A percentile compares a stretch with the other conserved stretches of the same genome.
These are phyloP conservation scores for Stromatinia cepivora DNA, from an alignment of 2,329 filamentous ascomycete species.

Conservation along the genomic window DNA sequence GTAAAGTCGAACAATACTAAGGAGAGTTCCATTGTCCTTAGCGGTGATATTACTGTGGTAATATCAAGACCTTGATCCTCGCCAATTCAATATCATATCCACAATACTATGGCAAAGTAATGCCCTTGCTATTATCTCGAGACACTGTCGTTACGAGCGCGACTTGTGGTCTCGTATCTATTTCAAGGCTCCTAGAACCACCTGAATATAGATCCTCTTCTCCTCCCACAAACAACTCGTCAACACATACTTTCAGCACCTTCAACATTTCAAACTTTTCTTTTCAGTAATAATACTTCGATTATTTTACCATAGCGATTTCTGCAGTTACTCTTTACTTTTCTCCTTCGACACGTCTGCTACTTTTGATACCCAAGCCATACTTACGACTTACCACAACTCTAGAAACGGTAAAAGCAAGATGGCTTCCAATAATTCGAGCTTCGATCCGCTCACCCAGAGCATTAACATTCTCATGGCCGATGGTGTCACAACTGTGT, in stretches of 20 bases:
- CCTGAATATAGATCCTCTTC: background rate
- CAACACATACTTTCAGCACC: background rate
- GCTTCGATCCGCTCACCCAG: slow-evolving; percentile 54
- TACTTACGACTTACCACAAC: background rate
- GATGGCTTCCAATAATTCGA: slow-evolving; percentile 10
- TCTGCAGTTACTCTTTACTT: background rate
- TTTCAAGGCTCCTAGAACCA: background rate
- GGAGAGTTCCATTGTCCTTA: slow-evolving; percentile 16
- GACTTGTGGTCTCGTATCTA: slow-evolving; percentile 3
- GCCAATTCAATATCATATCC: slow-evolving; percentile 1
- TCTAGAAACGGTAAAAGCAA: background rate
- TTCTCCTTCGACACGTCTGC: background rate
- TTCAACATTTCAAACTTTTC: background rate
- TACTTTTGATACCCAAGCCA: background rate
- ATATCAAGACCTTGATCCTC: slow-evolving; percentile 5
- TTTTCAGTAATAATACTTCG: background rate
- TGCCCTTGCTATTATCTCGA: slow-evolving; percentile 16
- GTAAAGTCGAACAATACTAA: slow-evolving; percentile 21
- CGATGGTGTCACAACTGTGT: slow-evolving; percentile 46
- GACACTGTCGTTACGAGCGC: slow-evolving; percentile 4
- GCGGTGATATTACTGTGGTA: background rate
- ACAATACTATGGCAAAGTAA: slow-evolving; percentile 8
- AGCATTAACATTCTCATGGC: slow-evolving; percentile 48
- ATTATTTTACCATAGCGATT: background rate
- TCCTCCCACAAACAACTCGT: background rate